These are phyloP conservation scores for Solanum raphanifolium DNA, from an alignment of 257 asterid species.

Conservation along the genomic window DNA sequence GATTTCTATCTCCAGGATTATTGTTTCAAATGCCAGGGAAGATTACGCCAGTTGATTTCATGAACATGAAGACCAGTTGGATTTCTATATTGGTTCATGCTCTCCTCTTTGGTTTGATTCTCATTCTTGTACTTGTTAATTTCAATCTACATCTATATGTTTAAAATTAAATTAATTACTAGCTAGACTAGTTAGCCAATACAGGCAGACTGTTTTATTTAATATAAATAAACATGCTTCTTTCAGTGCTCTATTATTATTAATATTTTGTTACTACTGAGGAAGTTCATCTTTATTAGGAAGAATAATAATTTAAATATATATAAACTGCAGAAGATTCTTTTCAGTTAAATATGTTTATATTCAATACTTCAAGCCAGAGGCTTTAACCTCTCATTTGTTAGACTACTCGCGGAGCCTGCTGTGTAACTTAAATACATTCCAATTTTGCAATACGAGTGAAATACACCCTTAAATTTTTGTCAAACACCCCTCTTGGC, in stretches of 20 bases:
- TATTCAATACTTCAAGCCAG: not conserved
- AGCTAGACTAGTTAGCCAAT: not conserved
- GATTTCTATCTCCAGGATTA: conserved; percentile 59
- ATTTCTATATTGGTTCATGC: conserved; percentile 54
- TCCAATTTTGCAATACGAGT: too few species aligned
- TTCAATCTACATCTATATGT: conserved; percentile 63
- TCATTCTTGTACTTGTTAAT: conserved; percentile 50
- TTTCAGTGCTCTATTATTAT: not conserved
- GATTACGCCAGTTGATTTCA: conserved; percentile 53
- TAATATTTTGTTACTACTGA: not conserved
- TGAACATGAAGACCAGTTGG: conserved; percentile 74
- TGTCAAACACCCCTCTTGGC: too few species aligned
- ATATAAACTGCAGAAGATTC: not conserved
- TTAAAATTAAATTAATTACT: conserved; percentile 4
- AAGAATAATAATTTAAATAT: not conserved
- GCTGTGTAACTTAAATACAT: not conserved
- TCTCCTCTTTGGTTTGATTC: conserved; percentile 68
- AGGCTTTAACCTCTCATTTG: not conserved
- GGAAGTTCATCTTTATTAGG: not conserved
- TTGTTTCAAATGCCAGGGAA: conserved; percentile 77
- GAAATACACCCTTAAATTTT: too few species aligned
- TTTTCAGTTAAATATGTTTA: not conserved
- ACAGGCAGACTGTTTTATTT: not conserved
- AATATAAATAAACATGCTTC: not conserved
- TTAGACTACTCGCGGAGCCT: not conserved